Evolutionary conservation across 352 stramenopile species (phyloP).

Genomic region (Phytophthora fragariae): DNA sequence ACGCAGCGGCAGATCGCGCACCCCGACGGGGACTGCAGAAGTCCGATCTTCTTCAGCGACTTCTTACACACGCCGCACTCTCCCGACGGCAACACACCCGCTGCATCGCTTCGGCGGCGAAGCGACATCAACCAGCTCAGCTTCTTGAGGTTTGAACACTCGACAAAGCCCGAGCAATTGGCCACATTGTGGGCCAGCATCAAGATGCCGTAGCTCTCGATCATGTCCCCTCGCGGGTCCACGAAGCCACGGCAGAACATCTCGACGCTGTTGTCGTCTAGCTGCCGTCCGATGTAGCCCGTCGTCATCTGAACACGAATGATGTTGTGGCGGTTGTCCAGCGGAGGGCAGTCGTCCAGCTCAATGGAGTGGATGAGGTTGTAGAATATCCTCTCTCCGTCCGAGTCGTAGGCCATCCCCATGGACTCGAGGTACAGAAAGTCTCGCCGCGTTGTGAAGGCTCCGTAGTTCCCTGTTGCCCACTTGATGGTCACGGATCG

Average conservation of each 20-base stretch:
- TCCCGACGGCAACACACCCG: neutral
- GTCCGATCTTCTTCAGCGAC: slow-evolving; percentile 35
- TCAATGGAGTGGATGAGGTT: slow-evolving; percentile 51
- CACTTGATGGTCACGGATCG: slow-evolving; percentile 53
- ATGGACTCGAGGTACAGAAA: slow-evolving; percentile 52
- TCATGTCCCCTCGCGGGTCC: slow-evolving; percentile 48
- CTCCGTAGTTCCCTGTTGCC: slow-evolving; percentile 33
- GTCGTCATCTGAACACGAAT: slow-evolving; percentile 47
- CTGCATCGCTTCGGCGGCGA: slow-evolving; percentile 25
- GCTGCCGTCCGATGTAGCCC: slow-evolving; percentile 57
- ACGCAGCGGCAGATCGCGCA: slow-evolving; percentile 42
- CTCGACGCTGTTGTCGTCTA: slow-evolving; percentile 42
- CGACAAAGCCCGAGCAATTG: slow-evolving; percentile 33
- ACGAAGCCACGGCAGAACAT: slow-evolving; percentile 60
- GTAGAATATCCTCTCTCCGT: slow-evolving; percentile 48
- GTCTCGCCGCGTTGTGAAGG: slow-evolving; percentile 45
- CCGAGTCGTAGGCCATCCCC: slow-evolving; percentile 44
- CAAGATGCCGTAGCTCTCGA: slow-evolving; percentile 44
- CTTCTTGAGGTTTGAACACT: slow-evolving; percentile 68
- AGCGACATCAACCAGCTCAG: slow-evolving; percentile 56
- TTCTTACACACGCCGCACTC: slow-evolving; percentile 41
- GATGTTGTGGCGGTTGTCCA: slow-evolving; percentile 38
- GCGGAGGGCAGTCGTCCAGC: slow-evolving; percentile 32
- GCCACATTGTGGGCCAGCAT: slow-evolving; percentile 47
- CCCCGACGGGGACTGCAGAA: slow-evolving; percentile 31